Conservation (phyloP, 1,284 basidiomycete genomes). For the Rhodotorula sp. region DNA sequence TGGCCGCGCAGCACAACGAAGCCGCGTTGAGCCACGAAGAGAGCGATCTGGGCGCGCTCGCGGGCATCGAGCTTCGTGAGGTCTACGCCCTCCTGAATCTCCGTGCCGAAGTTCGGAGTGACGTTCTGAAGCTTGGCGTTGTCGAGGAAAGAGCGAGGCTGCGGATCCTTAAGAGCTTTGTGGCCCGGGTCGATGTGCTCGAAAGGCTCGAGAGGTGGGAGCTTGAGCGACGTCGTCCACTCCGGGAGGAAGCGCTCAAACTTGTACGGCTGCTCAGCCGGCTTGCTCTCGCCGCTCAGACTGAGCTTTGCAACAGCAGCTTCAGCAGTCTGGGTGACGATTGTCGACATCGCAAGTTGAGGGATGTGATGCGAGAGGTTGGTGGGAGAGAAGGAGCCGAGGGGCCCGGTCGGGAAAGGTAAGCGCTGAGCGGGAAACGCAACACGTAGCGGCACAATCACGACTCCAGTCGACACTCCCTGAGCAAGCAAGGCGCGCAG, state of each 20-base stretch:
- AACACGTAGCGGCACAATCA: too few species aligned
- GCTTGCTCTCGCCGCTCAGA: not conserved
- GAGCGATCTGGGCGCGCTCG: conserved; percentile 72
- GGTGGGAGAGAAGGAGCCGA: not conserved
- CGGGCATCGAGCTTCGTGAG: conserved; percentile 63
- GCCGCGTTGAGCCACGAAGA: conserved; percentile 77
- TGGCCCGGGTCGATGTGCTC: conserved; percentile 72
- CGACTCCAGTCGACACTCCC: too few species aligned
- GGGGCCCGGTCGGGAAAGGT: too few species aligned
- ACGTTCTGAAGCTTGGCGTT: conserved; percentile 54
- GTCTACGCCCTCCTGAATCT: conserved; percentile 70
- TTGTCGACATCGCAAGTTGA: not conserved
- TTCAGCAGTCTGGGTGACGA: not conserved
- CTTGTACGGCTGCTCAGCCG: conserved; percentile 53
- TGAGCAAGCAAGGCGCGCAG: too few species aligned
- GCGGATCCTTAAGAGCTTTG: conserved; percentile 58
- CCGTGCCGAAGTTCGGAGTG: conserved; percentile 73
- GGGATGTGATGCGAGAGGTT: too few species aligned
- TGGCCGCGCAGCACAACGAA: conserved; percentile 59
- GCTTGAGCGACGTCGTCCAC: conserved; percentile 61
- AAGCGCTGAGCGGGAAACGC: too few species aligned
- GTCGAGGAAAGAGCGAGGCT: conserved; percentile 31
- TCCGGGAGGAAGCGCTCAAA: conserved; percentile 69
- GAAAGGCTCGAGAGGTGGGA: conserved; percentile 69
- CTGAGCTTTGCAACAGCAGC: not conserved